Conservation (phyloP, 1,139 yeast species). For the Lodderomyces orthopsilosis region DNA sequence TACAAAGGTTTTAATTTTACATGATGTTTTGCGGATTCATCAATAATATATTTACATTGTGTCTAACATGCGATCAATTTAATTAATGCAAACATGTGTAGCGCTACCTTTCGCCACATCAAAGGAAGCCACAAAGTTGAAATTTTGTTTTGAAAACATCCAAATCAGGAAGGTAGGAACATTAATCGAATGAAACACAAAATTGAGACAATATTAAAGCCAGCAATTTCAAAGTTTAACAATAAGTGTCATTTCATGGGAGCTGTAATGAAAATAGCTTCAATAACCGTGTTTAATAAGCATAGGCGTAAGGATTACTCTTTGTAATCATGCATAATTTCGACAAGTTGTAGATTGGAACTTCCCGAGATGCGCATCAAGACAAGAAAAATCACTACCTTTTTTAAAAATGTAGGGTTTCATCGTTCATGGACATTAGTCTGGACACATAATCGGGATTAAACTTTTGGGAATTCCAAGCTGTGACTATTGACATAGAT, state of each 20-base stretch:
- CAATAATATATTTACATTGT: not conserved
- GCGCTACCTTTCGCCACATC: conserved; percentile 1
- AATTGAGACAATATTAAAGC: not conserved
- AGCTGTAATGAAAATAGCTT: not conserved
- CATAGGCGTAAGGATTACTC: not conserved
- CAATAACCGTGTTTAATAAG: not conserved
- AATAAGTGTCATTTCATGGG: not conserved
- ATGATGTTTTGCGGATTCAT: not conserved
- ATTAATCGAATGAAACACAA: not conserved
- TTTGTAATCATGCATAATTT: too few species aligned
- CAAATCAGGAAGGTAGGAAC: not conserved
- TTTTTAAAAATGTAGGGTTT: too few species aligned
- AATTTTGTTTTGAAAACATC: conserved; percentile 1
- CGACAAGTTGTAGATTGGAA: too few species aligned
- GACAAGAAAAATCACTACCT: too few species aligned
- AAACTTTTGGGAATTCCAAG: too few species aligned
- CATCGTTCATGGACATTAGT: too few species aligned
- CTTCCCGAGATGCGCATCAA: too few species aligned
- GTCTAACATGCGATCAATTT: not conserved
- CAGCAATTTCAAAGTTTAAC: not conserved
- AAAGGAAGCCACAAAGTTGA: too few species aligned
- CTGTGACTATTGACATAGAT: too few species aligned
- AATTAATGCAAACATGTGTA: not conserved
- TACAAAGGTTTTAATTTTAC: not conserved
- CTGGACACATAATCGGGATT: too few species aligned